Percentiles rank a stretch among this genome's conserved stretches.
Evolutionary conservation across 768 basidiomycete genomes (phyloP).

Genomic region (Lentinus tigrinus): DNA sequence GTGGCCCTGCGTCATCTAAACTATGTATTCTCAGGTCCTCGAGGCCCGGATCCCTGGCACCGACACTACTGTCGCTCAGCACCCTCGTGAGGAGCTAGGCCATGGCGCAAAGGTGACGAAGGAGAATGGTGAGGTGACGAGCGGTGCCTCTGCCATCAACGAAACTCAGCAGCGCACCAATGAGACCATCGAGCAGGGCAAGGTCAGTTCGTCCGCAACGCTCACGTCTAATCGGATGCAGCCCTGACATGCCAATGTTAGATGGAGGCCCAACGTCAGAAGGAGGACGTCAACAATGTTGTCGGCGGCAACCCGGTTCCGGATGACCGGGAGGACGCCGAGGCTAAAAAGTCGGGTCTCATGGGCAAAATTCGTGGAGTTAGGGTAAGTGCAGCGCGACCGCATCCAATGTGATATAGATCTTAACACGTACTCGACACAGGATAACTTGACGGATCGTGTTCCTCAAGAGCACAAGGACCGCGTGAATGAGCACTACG

Average conservation of each 20-base stretch:
- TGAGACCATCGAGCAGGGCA: constrained; percentile 9
- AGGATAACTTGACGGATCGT: constrained; percentile 49
- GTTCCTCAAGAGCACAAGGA: constrained; percentile 73
- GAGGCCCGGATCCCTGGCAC: constrained; percentile 46
- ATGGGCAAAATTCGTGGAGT: constrained; percentile 31
- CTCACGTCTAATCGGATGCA: background rate
- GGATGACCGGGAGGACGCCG: constrained; percentile 33
- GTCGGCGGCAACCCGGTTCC: constrained; percentile 31
- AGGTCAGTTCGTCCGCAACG: constrained; percentile 2
- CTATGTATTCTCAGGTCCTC: constrained; percentile 24
- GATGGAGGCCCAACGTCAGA: constrained; percentile 21
- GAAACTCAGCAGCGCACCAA: constrained; percentile 20
- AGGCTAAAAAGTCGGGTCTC: constrained; percentile 37
- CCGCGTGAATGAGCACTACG: constrained; percentile 47
- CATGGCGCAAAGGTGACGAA: constrained; percentile 34
- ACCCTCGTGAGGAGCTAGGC: constrained; percentile 49
- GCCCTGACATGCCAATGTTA: background rate
- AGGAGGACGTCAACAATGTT: constrained; percentile 19
- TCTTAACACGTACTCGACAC: background rate
- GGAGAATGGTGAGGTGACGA: constrained; percentile 34
- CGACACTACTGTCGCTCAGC: constrained; percentile 43
- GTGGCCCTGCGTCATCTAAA: no score
- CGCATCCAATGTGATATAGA: constrained; percentile 1
- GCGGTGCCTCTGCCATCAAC: constrained; percentile 25
- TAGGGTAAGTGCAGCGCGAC: constrained; percentile 21